A percentile compares a stretch with the other conserved stretches of the same genome.
Conservation (phyloP, 495 filamentous ascomycete species). For the Neurospora sp. region DNA sequence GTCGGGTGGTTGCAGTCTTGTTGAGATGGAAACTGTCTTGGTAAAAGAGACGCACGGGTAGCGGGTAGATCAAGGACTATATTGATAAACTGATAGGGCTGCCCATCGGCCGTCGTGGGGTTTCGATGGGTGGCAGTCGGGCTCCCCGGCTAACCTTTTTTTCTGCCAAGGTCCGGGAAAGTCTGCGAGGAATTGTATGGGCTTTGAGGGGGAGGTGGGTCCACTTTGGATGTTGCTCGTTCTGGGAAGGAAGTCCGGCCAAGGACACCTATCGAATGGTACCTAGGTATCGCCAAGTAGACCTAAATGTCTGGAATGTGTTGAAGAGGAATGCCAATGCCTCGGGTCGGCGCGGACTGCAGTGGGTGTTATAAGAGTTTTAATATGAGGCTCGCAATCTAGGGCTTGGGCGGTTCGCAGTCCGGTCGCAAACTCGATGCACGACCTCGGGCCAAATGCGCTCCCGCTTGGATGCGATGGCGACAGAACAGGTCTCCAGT, state of each 20-base stretch:
- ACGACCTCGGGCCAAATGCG: not conserved
- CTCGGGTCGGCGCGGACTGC: not conserved
- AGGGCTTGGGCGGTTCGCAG: not conserved
- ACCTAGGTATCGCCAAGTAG: not conserved
- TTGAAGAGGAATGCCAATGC: not conserved
- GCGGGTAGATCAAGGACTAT: not conserved
- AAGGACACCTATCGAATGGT: not conserved
- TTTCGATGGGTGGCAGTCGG: not conserved
- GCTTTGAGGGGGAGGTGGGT: not conserved
- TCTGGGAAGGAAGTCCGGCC: not conserved
- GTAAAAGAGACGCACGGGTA: not conserved
- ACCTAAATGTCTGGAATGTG: too few relatives aligned
- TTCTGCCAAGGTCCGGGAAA: not conserved
- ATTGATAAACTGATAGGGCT: not conserved
- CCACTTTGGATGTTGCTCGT: not conserved
- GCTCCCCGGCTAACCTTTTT: not conserved
- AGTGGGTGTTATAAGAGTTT: not conserved
- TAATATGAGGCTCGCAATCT: not conserved
- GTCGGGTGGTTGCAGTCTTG: not conserved
- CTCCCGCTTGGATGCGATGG: not conserved
- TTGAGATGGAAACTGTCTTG: not conserved
- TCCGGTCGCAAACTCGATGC: not conserved
- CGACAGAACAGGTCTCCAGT: not conserved
- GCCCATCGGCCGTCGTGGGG: not conserved
- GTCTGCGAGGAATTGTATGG: not conserved